Conservation (phyloP, 495 filamentous ascomycete species). For the Hyaloscypha finlandica region DNA sequence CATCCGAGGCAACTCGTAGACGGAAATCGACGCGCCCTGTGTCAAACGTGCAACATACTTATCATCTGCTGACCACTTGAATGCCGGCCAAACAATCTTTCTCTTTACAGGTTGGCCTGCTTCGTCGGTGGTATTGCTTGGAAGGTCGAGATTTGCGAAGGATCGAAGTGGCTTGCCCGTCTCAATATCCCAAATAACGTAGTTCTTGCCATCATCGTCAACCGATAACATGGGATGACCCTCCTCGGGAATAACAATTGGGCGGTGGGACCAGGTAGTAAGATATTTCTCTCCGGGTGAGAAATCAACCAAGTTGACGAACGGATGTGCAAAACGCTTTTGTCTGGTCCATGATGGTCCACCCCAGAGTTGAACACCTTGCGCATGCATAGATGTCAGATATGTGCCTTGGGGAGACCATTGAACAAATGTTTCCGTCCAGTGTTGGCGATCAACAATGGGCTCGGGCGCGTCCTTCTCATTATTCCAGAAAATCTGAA, state of each 20-base stretch:
- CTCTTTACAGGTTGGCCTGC: slow-evolving; percentile 72
- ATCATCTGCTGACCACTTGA: slow-evolving; percentile 98
- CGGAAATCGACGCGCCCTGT: slow-evolving; percentile 83
- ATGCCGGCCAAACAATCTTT: slow-evolving; percentile 96
- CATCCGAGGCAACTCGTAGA: slow-evolving; percentile 95
- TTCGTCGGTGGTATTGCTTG: slow-evolving; percentile 55
- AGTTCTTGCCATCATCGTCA: slow-evolving; percentile 98
- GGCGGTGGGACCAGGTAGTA: slow-evolving; percentile 92
- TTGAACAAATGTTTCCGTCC: slow-evolving; percentile 96
- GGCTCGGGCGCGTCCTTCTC: slow-evolving; percentile 87
- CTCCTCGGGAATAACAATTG: slow-evolving; percentile 85
- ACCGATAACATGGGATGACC: slow-evolving; percentile 76
- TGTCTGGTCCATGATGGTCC: slow-evolving; percentile 85
- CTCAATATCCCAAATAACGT: slow-evolving; percentile 96
- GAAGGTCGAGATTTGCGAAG: slow-evolving; percentile 82
- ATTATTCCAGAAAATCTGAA: slow-evolving; percentile 97
- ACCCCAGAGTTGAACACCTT: slow-evolving; percentile 97
- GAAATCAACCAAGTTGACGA: slow-evolving; percentile 93
- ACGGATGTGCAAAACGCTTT: slow-evolving; percentile 90
- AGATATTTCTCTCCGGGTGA: slow-evolving; percentile 91
- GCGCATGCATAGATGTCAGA: slow-evolving; percentile 89
- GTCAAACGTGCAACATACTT: slow-evolving; percentile 94
- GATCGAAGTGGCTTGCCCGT: slow-evolving; percentile 88
- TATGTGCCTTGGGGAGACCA: slow-evolving; percentile 96
- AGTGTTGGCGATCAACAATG: slow-evolving; percentile 86